These are phyloP conservation scores for Wallacemonas sp. DNA, from an alignment of 208 protist species.

Conservation along the genomic window DNA sequence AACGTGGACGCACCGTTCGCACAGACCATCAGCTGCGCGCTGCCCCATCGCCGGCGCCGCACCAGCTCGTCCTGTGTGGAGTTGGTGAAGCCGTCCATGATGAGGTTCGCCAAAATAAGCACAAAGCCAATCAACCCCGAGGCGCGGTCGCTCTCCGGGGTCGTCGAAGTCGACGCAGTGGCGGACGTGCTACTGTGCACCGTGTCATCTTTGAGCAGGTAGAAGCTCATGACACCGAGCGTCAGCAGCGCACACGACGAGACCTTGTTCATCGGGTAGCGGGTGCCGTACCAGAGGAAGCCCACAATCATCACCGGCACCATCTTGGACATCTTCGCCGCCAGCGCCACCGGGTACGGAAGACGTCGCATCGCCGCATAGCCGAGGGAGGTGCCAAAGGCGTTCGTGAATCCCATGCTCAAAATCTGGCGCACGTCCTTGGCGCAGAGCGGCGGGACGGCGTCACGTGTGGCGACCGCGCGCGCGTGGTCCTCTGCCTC, in stretches of 20 bases:
- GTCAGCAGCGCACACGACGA: conserved; percentile 64
- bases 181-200: not conserved
- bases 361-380: conserved; percentile 82
- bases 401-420: conserved; percentile 72
- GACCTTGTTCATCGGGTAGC: conserved; percentile 63
- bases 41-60: conserved; percentile 52
- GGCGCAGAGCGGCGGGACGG: not conserved
- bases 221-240: conserved; percentile 63
- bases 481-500: not conserved
- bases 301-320: conserved; percentile 83
- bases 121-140: conserved; percentile 37
- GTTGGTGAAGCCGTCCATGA: conserved; percentile 84
- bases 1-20: conserved; percentile 51
- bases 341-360: conserved; percentile 77
- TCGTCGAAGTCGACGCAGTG: not conserved
- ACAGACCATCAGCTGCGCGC: conserved; percentile 66
- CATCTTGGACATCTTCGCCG: conserved; percentile 90
- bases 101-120: conserved; percentile 58
- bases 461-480: not conserved
- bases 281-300: conserved; percentile 63
- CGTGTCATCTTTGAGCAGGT: conserved; percentile 42
- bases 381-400: conserved; percentile 65
- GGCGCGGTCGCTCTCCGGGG: not conserved
- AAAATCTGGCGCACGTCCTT: conserved; percentile 33
- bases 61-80: conserved; percentile 85